Evolutionary conservation across 257 asterid genomes (phyloP).

Genomic region (Cruciata laevipes): DNA sequence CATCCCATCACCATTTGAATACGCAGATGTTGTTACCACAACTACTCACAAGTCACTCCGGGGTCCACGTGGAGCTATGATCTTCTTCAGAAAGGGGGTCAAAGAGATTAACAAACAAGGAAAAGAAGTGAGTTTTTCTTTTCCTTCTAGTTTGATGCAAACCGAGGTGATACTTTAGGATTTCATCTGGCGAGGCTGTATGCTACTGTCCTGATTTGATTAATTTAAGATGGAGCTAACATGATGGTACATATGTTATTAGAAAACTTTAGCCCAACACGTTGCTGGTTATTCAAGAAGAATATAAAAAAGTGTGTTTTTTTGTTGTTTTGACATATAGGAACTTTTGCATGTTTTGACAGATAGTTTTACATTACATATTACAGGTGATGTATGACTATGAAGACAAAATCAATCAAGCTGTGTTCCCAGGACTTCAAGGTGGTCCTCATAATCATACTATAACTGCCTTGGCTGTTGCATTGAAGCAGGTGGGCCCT

Average conservation of each 20-base stretch:
- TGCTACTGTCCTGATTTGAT: not conserved
- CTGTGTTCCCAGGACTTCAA: conserved; percentile 99
- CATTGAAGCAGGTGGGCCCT: conserved; percentile 66
- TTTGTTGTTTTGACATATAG: not conserved
- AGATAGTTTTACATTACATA: not conserved
- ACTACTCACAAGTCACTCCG: conserved; percentile 96
- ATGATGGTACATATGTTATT: not conserved
- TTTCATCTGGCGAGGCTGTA: not conserved
- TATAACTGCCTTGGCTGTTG: conserved; percentile 90
- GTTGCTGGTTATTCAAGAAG: not conserved
- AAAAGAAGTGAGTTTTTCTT: conserved; percentile 58
- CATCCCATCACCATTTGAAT: conserved; percentile 91
- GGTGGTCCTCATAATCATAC: conserved; percentile 99
- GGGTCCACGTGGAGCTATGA: conserved; percentile 99
- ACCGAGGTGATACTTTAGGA: not conserved
- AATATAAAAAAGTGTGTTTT: not conserved
- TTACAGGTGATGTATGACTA: conserved; percentile 60
- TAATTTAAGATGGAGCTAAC: not conserved
- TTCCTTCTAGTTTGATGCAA: not conserved
- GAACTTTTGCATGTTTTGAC: not conserved
- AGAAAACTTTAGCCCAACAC: not conserved
- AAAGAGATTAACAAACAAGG: conserved; percentile 89
- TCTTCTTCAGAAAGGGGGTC: conserved; percentile 83
- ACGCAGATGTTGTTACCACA: conserved; percentile 93
- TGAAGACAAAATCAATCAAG: conserved; percentile 93